Conservation (phyloP, 371 early-diverging fungal genomes). For the Syncephalastrum contaminatum region DNA sequence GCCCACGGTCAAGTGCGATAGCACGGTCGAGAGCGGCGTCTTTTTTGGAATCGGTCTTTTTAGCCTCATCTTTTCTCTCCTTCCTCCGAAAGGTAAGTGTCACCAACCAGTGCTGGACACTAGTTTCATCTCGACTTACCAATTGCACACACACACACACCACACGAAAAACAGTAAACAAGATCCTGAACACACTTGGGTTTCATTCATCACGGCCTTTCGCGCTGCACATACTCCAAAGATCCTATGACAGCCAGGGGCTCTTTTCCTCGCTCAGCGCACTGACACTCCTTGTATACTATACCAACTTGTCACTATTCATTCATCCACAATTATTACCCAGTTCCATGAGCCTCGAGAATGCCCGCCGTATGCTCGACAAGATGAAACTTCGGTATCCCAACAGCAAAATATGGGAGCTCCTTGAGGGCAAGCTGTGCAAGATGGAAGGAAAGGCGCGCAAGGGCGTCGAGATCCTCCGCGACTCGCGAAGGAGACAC, state of each 20-base stretch:
- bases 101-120: no score
- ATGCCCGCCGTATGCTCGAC: conserved; percentile 31
- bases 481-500: conserved; percentile 39
- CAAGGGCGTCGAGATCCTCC: conserved; percentile 38
- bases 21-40: conserved; percentile 40
- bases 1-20: conserved; percentile 4
- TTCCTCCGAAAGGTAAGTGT: conserved; percentile 44
- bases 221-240: conserved; percentile 39
- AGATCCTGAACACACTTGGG: conserved; percentile 43
- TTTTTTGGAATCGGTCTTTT: conserved; percentile 48
- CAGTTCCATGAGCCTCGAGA: conserved; percentile 32
- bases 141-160: background rate
- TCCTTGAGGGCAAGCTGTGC: conserved; percentile 45
- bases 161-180: conserved; percentile 27
- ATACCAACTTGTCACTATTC: conserved; percentile 47
- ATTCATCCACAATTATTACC: conserved; percentile 45
- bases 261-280: conserved; percentile 43
- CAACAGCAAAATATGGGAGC: conserved; percentile 42
- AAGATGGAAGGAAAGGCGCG: conserved; percentile 47
- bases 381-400: conserved; percentile 39
- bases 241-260: conserved; percentile 35
- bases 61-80: conserved; percentile 44
- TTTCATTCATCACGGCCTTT: conserved; percentile 52
- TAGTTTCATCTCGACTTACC: background rate
- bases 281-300: conserved; percentile 40